Evolutionary conservation across 495 filamentous ascomycete species (phyloP).

Genomic region (Cercophora scortea): DNA sequence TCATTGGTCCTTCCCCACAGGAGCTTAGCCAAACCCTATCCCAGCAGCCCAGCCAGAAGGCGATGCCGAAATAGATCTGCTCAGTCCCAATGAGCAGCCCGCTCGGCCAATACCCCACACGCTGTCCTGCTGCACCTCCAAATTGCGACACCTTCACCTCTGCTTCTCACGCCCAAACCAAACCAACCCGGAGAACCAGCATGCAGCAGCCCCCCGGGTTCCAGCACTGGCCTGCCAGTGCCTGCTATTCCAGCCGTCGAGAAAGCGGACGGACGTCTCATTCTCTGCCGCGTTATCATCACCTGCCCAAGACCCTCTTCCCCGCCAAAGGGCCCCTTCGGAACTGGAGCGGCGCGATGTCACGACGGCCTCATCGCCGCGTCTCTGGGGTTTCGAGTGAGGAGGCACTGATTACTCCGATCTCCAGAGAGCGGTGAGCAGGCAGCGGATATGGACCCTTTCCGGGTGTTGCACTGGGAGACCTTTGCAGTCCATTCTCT

Average conservation of each 20-base stretch:
- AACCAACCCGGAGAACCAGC: too few species aligned
- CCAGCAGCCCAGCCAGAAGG: neutral
- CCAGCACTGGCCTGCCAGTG: too few species aligned
- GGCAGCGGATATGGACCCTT: neutral
- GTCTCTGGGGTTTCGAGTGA: neutral
- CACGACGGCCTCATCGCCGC: constrained; percentile 10
- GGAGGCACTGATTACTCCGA: neutral
- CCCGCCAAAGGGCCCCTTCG: constrained; percentile 1
- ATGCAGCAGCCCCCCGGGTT: too few species aligned
- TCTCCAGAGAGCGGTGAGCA: neutral
- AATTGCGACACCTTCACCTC: constrained; percentile 12
- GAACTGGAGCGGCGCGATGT: constrained; percentile 9
- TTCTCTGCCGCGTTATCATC: constrained; percentile 15
- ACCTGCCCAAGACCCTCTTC: constrained; percentile 4
- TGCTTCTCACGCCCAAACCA: neutral
- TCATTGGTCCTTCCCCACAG: constrained; percentile 9
- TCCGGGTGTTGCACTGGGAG: too few species aligned
- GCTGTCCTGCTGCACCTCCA: constrained; percentile 7
- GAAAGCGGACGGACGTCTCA: constrained; percentile 3
- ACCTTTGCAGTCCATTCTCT: neutral
- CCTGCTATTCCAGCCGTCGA: too few species aligned
- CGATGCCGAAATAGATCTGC: neutral
- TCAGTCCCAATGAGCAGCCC: neutral
- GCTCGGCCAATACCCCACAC: constrained; percentile 10
- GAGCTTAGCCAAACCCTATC: constrained; percentile 3